Evolutionary conservation across 192 early-diverging fungal species (phyloP).

Genomic region (Cladochytrium replicatum): DNA sequence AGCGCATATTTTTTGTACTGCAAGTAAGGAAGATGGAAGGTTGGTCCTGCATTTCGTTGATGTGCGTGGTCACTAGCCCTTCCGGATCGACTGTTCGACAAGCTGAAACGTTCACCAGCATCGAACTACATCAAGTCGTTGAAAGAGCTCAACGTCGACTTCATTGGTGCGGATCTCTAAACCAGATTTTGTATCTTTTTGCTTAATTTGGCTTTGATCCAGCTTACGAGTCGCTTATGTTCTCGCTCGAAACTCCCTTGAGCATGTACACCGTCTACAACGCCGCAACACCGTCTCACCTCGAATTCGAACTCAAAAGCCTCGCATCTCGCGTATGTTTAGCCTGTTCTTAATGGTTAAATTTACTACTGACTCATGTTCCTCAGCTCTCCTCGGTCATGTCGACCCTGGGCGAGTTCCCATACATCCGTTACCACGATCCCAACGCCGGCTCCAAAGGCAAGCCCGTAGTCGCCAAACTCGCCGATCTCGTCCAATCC

Average conservation of each 20-base stretch:
- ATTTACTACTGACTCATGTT: conserved; percentile 1
- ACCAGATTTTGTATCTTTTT: neutral
- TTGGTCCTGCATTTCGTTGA: too few species aligned
- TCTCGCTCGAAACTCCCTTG: conserved; percentile 57
- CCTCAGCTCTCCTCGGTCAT: conserved; percentile 76
- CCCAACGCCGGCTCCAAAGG: conserved; percentile 60
- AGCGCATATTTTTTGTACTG: conserved; percentile 33
- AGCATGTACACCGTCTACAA: conserved; percentile 58
- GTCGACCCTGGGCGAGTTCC: conserved; percentile 79
- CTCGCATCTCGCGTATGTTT: conserved; percentile 36
- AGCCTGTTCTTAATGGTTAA: neutral
- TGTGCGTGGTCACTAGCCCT: too few species aligned
- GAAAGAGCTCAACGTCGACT: conserved; percentile 75
- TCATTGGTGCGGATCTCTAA: conserved; percentile 62
- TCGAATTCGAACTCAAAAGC: conserved; percentile 35
- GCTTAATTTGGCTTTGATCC: neutral
- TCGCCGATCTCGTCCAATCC: conserved; percentile 70
- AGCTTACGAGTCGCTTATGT: conserved; percentile 57
- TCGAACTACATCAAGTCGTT: conserved; percentile 41
- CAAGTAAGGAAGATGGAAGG: too few species aligned
- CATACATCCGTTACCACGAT: conserved; percentile 83
- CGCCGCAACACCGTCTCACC: conserved; percentile 40
- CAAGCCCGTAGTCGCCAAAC: conserved; percentile 57
- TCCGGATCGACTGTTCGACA: conserved; percentile 49
- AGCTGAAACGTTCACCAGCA: conserved; percentile 43